Evolutionary conservation across 1,284 basidiomycete genomes (phyloP).

Genomic region (Rhodotorula sp.): DNA sequence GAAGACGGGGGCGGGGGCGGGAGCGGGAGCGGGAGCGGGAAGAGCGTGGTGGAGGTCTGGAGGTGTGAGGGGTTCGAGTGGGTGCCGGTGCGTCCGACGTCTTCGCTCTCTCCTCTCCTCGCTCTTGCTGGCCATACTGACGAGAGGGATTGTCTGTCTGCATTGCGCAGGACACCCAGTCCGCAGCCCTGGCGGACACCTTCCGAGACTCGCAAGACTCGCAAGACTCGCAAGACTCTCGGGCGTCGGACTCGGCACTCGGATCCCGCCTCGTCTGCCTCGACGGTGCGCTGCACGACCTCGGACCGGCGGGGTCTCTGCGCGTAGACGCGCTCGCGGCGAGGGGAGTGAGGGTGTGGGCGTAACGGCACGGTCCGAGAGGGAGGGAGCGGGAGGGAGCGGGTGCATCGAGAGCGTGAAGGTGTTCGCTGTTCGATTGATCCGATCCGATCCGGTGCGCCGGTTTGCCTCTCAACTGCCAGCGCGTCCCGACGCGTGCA

Average conservation of each 20-base stretch:
- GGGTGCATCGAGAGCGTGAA: too few relatives aligned
- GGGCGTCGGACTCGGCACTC: conserved; percentile 13
- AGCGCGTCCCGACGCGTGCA: too few relatives aligned
- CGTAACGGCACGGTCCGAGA: background rate
- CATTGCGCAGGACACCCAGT: background rate
- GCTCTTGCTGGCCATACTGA: too few relatives aligned
- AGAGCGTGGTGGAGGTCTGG: conserved; percentile 71
- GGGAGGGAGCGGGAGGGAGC: background rate
- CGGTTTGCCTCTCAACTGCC: too few relatives aligned
- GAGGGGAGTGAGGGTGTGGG: conserved; percentile 3
- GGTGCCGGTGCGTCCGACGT: conserved; percentile 62
- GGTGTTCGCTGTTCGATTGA: too few relatives aligned
- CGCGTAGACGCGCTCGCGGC: background rate
- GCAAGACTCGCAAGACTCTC: background rate
- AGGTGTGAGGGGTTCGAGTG: conserved; percentile 79
- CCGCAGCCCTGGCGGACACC: background rate
- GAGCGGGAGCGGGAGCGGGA: too few relatives aligned
- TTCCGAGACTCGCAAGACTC: background rate
- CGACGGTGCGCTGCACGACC: conserved; percentile 32
- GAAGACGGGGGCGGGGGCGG: conserved; percentile 70
- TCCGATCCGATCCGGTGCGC: too few relatives aligned
- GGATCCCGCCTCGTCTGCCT: conserved; percentile 33
- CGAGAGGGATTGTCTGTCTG: too few relatives aligned
- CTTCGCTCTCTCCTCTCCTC: background rate
- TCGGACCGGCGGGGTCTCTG: conserved; percentile 13